Evolutionary conservation across 768 basidiomycete species (phyloP).

Genomic region (Asterophora parasitica): DNA sequence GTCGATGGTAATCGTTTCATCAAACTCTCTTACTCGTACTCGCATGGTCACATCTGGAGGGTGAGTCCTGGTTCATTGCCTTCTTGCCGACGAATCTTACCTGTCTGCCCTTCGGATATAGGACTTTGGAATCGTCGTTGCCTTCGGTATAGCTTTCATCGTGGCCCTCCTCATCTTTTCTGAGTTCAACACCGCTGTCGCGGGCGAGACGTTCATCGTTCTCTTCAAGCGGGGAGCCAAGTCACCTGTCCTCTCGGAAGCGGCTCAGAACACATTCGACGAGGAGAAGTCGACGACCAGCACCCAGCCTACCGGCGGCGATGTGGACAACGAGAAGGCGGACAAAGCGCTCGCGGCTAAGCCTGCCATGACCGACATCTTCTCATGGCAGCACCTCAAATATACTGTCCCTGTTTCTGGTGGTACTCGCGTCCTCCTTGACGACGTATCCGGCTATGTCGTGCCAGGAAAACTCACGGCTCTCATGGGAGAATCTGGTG

Average conservation of each 20-base stretch:
- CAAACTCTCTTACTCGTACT: constrained; percentile 46
- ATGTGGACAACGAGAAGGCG: constrained; percentile 19
- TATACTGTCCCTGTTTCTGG: constrained; percentile 59
- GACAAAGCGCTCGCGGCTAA: constrained; percentile 34
- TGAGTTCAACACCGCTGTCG: constrained; percentile 41
- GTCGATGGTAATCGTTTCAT: constrained; percentile 58
- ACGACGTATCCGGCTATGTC: constrained; percentile 76
- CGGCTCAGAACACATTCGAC: constrained; percentile 27
- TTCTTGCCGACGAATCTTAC: too few species aligned
- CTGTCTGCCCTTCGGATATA: constrained; percentile 15
- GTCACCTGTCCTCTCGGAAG: constrained; percentile 22
- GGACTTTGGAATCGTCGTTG: constrained; percentile 68
- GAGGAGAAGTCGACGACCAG: constrained; percentile 27
- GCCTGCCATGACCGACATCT: constrained; percentile 50
- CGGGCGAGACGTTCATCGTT: constrained; percentile 36
- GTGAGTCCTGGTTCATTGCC: constrained; percentile 21
- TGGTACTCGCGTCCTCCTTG: constrained; percentile 48
- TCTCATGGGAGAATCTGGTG: constrained; percentile 60
- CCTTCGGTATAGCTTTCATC: constrained; percentile 61
- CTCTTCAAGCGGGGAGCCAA: constrained; percentile 64
- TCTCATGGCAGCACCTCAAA: constrained; percentile 73
- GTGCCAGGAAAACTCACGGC: constrained; percentile 78
- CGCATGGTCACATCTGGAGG: constrained; percentile 36
- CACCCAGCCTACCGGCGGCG: constrained; percentile 7
- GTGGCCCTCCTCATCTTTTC: constrained; percentile 52